phyloP scores from a whole-genome alignment of 805 yeast species.

The Myxozyma neotropica region DNA sequence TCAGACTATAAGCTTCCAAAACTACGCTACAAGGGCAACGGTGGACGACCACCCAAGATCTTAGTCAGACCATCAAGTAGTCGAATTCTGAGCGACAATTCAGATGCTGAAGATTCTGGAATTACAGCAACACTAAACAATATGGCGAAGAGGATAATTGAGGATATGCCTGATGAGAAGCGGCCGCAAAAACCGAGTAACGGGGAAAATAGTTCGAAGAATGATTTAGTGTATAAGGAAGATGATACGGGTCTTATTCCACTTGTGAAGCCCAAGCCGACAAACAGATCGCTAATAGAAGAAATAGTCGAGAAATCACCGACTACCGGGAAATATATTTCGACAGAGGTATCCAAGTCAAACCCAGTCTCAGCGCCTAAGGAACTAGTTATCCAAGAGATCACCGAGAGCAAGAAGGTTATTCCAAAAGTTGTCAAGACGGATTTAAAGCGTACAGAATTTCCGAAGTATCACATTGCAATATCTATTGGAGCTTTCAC shows the following conservation, averaged over 20 bases:
- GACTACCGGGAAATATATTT: background rate
- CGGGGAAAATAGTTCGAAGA: background rate
- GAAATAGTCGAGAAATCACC: constrained; percentile 1
- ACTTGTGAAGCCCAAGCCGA: background rate
- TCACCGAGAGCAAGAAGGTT: background rate
- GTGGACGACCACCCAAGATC: constrained; percentile 8
- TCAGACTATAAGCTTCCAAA: constrained; percentile 64
- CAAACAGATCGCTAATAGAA: background rate
- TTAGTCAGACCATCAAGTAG: background rate
- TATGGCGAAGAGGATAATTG: background rate
- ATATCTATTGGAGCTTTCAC: background rate
- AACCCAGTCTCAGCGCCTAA: background rate
- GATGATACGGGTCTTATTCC: constrained; percentile 2
- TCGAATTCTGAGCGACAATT: background rate
- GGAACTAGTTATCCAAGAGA: background rate
- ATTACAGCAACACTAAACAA: constrained; percentile 1
- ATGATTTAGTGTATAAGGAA: constrained; percentile 1
- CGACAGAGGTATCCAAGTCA: background rate
- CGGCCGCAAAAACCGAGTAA: background rate
- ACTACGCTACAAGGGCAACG: constrained; percentile 64
- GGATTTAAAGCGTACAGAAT: constrained; percentile 7
- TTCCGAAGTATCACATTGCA: constrained; percentile 7
- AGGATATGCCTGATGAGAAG: background rate
- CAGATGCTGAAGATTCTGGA: constrained; percentile 2
- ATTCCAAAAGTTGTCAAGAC: background rate